Base-by-base conservation (phyloP, 2,329 filamentous ascomycete species). In the Trichoderma gracile region DNA sequence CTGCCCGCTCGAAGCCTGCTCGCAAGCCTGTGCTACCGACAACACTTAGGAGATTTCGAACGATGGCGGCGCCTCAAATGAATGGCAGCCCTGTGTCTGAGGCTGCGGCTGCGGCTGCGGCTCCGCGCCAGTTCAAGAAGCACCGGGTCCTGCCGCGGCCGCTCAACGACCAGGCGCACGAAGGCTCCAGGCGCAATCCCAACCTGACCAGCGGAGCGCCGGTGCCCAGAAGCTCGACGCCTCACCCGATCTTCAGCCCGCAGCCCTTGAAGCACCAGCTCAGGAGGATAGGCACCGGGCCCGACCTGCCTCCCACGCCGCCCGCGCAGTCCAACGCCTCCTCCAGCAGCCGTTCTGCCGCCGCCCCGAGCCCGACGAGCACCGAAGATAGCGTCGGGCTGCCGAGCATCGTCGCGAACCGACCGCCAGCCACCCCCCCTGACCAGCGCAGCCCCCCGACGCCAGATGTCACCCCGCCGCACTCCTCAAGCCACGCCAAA, bases 391-490 rank as follows among this genome's bases (percentile, higher is more conserved):
- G 75, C 40, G 71, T 76, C 63, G 75, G 74, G 63, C 80, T 77
- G 68, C 72, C 75, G 56, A 74, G 79, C 60, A 75, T 76, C 67
- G 73, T 75, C 49, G 73, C 76, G 60, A 71, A 73, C 55, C 78
- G 75, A 62, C 71, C 79, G 10, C 83, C 82, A n/a, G 78, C 80
- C 62, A 91, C 88, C 5, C 87, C 88, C 56, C 82, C 86, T 30
- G 85, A 86, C 68, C 85, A 88, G 68, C 82, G 83, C 71, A 90
- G 86, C 70, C 88, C 88, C 17, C 89, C 89, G 38, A 93, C 90
- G 3, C 90, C 90, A 40, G 90, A 92, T 75, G 84, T 89, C 52
- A 93, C 90, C 17, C 90, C 89, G 59, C 90, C 90, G 42, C 83
- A 86, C 66, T 75, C 76, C 49, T 71, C 73, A 54, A 75, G 74